These are phyloP conservation scores for Dryas alaskensis DNA, from an alignment of 306 rosid species.

Conservation along the genomic window DNA sequence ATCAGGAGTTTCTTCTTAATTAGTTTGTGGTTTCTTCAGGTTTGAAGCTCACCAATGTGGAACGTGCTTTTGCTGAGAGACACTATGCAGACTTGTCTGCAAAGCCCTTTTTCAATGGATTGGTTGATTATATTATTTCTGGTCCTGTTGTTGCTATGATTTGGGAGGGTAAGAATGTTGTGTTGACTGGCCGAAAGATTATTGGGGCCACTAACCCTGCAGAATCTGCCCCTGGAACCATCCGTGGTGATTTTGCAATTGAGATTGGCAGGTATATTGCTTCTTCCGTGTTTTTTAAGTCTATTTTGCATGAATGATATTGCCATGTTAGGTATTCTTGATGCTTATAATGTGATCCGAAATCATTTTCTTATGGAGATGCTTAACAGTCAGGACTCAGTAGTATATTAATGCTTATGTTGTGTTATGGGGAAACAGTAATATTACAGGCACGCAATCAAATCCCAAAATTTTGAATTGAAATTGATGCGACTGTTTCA, in stretches of 20 bases:
- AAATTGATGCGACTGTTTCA: too few relatives aligned
- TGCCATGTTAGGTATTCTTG: background rate
- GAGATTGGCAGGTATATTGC: conserved; percentile 75
- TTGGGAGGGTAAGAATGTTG: conserved; percentile 94
- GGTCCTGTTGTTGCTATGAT: conserved; percentile 99
- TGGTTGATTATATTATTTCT: conserved; percentile 80
- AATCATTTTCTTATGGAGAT: background rate
- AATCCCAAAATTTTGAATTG: too few relatives aligned
- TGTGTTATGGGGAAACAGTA: background rate
- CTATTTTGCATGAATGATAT: background rate
- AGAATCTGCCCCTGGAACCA: conserved; percentile 89
- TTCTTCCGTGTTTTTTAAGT: background rate
- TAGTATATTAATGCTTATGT: background rate
- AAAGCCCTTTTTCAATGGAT: conserved; percentile 80
- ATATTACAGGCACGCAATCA: too few relatives aligned
- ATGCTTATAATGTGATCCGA: background rate
- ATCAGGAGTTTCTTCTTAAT: background rate
- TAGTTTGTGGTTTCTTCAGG: conserved; percentile 39
- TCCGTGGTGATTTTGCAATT: conserved; percentile 87
- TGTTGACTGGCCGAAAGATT: conserved; percentile 73
- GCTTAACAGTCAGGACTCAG: background rate
- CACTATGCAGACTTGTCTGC: conserved; percentile 88
- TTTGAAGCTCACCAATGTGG: conserved; percentile 72
- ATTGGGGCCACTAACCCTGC: conserved; percentile 94
- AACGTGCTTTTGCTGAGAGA: conserved; percentile 78